Evolutionary conservation across 306 rosid genomes (phyloP).

Genomic region (Sechiopsis laciniata): DNA sequence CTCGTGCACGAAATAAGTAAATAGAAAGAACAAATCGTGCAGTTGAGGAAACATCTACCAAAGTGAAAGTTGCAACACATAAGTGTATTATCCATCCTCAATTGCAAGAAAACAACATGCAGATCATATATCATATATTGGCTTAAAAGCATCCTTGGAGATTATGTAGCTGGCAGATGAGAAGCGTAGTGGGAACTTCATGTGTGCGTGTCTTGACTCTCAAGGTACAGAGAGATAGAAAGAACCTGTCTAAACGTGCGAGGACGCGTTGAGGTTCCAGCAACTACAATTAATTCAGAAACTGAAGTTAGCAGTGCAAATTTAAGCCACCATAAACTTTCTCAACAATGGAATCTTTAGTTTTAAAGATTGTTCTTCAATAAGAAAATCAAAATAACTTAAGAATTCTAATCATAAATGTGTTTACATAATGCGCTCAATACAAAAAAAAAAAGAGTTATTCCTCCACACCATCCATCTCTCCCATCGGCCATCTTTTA

Average conservation of each 20-base stretch:
- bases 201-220: not conserved
- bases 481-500: not conserved
- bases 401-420: not conserved
- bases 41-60: not conserved
- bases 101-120: not conserved
- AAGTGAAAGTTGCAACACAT: constrained; percentile 1
- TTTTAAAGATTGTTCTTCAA: not conserved
- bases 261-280: constrained; percentile 76
- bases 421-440: not conserved
- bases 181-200: not conserved
- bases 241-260: constrained; percentile 63
- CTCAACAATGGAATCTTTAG: not conserved
- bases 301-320: constrained; percentile 25
- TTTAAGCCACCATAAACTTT: constrained; percentile 7
- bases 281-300: constrained; percentile 49
- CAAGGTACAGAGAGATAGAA: constrained; percentile 2
- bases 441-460: not conserved
- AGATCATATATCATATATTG: not conserved
- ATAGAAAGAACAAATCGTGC: constrained; percentile 8
- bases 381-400: not conserved
- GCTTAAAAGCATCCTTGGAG: not conserved
- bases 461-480: not conserved
- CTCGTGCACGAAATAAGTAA: constrained; percentile 16
- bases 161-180: not conserved
- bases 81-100: constrained; percentile 2